phyloP scores from a whole-genome alignment of 306 rosid genomes.

The Trifolium pratense region DNA sequence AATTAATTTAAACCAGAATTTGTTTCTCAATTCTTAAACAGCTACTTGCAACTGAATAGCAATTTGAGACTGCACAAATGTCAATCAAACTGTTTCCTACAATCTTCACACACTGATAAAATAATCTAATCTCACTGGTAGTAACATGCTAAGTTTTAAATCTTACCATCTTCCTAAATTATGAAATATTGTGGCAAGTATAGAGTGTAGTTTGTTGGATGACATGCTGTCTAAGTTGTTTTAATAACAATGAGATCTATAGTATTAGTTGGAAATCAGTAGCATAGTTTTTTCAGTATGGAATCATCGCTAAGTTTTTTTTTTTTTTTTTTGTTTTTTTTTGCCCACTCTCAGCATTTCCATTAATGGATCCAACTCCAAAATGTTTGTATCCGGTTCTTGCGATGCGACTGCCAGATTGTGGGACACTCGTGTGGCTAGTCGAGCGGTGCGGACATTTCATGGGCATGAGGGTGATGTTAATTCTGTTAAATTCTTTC shows the following conservation, averaged over 20 bases:
- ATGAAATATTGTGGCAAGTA: background rate
- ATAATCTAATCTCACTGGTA: background rate
- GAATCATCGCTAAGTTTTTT: constrained; percentile 15
- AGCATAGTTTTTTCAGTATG: constrained; percentile 5
- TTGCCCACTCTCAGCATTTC: constrained; percentile 67
- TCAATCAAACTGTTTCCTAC: constrained; percentile 9
- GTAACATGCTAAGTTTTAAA: constrained; percentile 18
- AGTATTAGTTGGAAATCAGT: constrained; percentile 11
- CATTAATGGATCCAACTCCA: constrained; percentile 80
- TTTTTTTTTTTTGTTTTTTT: background rate
- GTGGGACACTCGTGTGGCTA: constrained; percentile 99
- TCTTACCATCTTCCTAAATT: constrained; percentile 9
- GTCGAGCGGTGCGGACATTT: constrained; percentile 91
- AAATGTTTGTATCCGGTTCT: constrained; percentile 93
- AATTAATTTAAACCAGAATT: constrained; percentile 26
- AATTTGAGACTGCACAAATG: constrained; percentile 20
- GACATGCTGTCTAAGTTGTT: constrained; percentile 13
- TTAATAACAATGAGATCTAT: constrained; percentile 7
- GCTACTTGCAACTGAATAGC: constrained; percentile 9
- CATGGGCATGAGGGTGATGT: constrained; percentile 91
- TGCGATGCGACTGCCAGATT: constrained; percentile 90
- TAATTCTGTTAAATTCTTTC: constrained; percentile 83
- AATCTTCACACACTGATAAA: constrained; percentile 7
- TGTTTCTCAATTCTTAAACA: constrained; percentile 31
- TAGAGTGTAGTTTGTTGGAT: constrained; percentile 24